phyloP scores from a whole-genome alignment of 257 asterid genomes.

The Jacaranda mimosifolia region DNA sequence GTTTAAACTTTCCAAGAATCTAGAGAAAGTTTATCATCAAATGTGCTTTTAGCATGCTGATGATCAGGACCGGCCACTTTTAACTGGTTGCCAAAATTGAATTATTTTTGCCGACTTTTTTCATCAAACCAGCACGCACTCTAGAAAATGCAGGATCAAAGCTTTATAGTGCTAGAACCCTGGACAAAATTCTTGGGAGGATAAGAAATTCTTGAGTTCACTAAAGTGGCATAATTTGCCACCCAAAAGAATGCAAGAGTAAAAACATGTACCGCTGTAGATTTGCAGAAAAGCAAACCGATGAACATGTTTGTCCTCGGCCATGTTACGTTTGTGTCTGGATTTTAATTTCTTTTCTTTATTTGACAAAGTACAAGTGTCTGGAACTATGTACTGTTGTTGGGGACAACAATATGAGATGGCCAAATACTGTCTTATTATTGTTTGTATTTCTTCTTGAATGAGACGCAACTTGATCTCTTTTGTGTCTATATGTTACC shows the following conservation, averaged over 20 bases:
- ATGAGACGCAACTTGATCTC: conserved; percentile 1
- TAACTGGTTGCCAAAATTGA: conserved; percentile 8
- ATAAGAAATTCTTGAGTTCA: no score
- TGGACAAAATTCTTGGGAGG: not conserved
- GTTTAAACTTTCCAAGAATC: no score
- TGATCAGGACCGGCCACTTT: not conserved
- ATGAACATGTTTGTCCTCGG: not conserved
- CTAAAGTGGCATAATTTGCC: no score
- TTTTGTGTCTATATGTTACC: not conserved
- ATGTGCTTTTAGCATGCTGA: no score
- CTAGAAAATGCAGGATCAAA: conserved; percentile 30
- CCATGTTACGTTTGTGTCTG: not conserved
- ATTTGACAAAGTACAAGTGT: not conserved
- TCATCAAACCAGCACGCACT: not conserved
- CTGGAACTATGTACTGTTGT: not conserved
- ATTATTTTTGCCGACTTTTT: not conserved
- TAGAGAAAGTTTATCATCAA: no score
- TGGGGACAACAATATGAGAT: conserved; percentile 28
- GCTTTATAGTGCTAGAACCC: not conserved
- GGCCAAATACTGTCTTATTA: conserved; percentile 18
- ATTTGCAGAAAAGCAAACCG: not conserved
- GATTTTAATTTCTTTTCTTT: not conserved
- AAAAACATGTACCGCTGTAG: not conserved
- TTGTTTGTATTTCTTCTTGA: not conserved
- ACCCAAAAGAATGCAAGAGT: not conserved